Percentiles rank a stretch among this genome's conserved stretches.
phyloP scores from a whole-genome alignment of 2,329 filamentous ascomycete genomes.

The Penicillium griseofulvum region DNA sequence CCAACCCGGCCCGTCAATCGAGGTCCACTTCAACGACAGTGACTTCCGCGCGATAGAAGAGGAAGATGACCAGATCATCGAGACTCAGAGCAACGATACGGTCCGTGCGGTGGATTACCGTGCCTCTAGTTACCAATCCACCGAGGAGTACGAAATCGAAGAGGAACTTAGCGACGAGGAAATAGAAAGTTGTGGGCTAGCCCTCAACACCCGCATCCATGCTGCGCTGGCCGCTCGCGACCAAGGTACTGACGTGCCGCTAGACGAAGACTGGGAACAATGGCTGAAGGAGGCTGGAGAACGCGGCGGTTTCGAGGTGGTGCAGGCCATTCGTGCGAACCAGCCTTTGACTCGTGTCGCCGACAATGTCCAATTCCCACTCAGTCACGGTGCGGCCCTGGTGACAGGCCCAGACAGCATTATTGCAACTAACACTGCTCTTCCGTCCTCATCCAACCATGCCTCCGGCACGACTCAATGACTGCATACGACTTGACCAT shows the following conservation, averaged over 20 bases:
- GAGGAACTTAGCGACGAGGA: conserved; percentile 48
- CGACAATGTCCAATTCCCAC: conserved; percentile 22
- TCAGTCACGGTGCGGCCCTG: conserved; percentile 19
- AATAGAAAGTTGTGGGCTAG: conserved; percentile 52
- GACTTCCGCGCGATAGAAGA: conserved; percentile 26
- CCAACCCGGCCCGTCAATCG: conserved; percentile 30
- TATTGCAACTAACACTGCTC: conserved; percentile 18
- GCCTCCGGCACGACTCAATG: conserved; percentile 30
- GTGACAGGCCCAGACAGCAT: conserved; percentile 22
- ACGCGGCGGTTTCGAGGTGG: conserved; percentile 45
- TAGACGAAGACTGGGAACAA: conserved; percentile 54
- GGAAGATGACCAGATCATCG: conserved; percentile 23
- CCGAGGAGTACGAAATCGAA: conserved; percentile 32
- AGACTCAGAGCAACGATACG: conserved; percentile 25
- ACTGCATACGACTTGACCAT: not conserved
- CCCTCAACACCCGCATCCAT: conserved; percentile 52
- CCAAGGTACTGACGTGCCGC: conserved; percentile 45
- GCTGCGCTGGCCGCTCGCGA: conserved; percentile 54
- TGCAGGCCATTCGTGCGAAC: conserved; percentile 39
- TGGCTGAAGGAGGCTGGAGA: conserved; percentile 58
- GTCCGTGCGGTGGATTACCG: conserved; percentile 23
- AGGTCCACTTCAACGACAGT: conserved; percentile 32
- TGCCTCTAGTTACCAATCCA: conserved; percentile 21
- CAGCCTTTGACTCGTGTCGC: conserved; percentile 34
- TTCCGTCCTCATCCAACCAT: conserved; percentile 24